A percentile compares a stretch with the other conserved stretches of the same genome.
phyloP scores from a whole-genome alignment of 441 rosid species.

The Aquilaria agallochum region DNA sequence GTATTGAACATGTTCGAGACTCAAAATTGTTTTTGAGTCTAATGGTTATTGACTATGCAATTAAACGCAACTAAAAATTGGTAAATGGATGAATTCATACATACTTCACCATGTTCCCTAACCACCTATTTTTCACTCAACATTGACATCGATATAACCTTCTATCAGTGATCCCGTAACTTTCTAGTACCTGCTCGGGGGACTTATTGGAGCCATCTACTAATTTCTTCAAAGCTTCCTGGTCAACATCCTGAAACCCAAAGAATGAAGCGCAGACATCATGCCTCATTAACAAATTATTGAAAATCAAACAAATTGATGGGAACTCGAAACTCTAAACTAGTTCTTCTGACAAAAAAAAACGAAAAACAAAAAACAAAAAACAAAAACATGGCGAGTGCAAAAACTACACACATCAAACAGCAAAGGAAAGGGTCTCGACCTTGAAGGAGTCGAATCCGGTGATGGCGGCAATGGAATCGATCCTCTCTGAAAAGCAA shows the following conservation, averaged over 20 bases:
- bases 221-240: constrained; percentile 64
- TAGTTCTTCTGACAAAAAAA: neutral
- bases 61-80: no score
- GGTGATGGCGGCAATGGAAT: constrained; percentile 38
- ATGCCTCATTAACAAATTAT: neutral
- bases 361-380: no score
- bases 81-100: no score
- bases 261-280: constrained; percentile 3
- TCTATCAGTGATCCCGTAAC: no score
- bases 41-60: no score
- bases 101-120: neutral
- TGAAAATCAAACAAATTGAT: neutral
- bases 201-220: constrained; percentile 25
- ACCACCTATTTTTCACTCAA: neutral
- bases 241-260: constrained; percentile 55
- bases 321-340: constrained; percentile 8
- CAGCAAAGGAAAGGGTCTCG: constrained; percentile 1
- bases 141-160: no score
- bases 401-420: neutral
- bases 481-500: constrained; percentile 45
- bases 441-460: constrained; percentile 71
- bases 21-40: no score
- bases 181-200: constrained; percentile 29
- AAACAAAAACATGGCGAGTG: neutral
- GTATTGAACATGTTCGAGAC: no score